Evolutionary conservation across 23 red algal species (phyloP).

Genomic region (Pyropia yezoensis): DNA sequence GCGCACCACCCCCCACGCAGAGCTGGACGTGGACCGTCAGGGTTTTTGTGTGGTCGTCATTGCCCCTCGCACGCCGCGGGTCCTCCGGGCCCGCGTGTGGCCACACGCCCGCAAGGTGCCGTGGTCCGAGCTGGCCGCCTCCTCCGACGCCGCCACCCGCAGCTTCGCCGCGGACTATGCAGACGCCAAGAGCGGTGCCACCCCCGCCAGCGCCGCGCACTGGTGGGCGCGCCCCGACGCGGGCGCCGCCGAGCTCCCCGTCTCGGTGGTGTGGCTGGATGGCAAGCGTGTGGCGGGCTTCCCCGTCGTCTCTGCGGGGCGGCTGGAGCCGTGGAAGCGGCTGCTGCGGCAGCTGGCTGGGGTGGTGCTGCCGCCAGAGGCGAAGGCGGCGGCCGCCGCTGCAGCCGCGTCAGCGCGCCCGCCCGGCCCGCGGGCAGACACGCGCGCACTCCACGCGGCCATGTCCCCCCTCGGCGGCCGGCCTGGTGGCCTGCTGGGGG

Average conservation of each 20-base stretch:
- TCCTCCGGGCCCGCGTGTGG: slow-evolving; percentile 44
- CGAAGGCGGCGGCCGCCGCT: too few species aligned
- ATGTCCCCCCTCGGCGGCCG: too few species aligned
- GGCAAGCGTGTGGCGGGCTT: slow-evolving; percentile 33
- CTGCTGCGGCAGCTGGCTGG: slow-evolving; percentile 18
- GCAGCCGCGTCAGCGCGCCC: too few species aligned
- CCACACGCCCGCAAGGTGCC: slow-evolving; percentile 14
- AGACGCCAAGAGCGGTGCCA: too few species aligned
- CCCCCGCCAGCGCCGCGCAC: too few species aligned
- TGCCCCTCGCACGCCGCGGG: slow-evolving; percentile 31
- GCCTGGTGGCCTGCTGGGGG: too few species aligned
- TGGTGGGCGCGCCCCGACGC: neutral
- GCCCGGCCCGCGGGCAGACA: too few species aligned
- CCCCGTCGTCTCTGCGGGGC: slow-evolving; percentile 19
- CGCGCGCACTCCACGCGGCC: too few species aligned
- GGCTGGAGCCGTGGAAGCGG: slow-evolving; percentile 27
- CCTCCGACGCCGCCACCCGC: too few species aligned
- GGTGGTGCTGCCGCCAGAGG: too few species aligned
- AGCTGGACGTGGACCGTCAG: slow-evolving; percentile 56
- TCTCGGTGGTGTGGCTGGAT: slow-evolving; percentile 40
- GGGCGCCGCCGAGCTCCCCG: slow-evolving; percentile 31
- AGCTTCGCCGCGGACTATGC: too few species aligned
- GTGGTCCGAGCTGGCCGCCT: too few species aligned
- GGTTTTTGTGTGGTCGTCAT: slow-evolving; percentile 50
- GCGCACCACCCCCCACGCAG: slow-evolving; percentile 26